Conservation (phyloP, 176 grass and related monocot genomes). For the Lolium rigidum region DNA sequence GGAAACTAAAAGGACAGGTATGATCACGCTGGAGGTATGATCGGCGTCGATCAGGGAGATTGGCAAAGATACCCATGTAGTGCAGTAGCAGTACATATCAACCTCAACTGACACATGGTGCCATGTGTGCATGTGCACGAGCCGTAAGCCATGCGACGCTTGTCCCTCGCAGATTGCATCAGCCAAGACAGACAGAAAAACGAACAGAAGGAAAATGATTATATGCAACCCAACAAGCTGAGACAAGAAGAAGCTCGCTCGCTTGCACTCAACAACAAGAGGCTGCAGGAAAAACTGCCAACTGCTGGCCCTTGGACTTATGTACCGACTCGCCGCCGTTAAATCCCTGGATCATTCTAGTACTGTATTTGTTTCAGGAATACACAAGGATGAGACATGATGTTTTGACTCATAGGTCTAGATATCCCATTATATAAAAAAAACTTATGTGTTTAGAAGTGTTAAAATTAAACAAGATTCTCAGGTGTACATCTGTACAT, state of each 20-base stretch:
- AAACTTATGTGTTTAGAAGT: no score
- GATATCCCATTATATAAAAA: no score
- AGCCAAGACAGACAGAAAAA: not conserved
- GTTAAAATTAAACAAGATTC: no score
- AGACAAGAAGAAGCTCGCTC: conserved; percentile 1
- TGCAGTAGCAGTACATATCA: not conserved
- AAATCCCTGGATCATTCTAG: not conserved
- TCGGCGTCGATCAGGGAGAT: not conserved
- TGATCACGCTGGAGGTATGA: not conserved
- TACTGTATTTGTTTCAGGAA: not conserved
- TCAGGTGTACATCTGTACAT: no score
- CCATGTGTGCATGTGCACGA: conserved; percentile 39
- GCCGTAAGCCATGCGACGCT: not conserved
- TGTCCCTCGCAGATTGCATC: not conserved
- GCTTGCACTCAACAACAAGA: conserved; percentile 16
- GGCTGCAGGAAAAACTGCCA: not conserved
- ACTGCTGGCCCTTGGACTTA: not conserved
- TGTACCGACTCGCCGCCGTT: not conserved
- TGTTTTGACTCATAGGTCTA: no score
- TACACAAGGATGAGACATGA: no score
- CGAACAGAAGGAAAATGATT: not conserved
- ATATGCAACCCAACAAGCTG: not conserved
- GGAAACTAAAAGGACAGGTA: not conserved
- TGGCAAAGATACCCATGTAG: conserved; percentile 21
- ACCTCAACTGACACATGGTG: conserved; percentile 4